These are phyloP conservation scores for Penicillium parvum DNA, from an alignment of 495 filamentous ascomycete genomes.

Conservation along the genomic window DNA sequence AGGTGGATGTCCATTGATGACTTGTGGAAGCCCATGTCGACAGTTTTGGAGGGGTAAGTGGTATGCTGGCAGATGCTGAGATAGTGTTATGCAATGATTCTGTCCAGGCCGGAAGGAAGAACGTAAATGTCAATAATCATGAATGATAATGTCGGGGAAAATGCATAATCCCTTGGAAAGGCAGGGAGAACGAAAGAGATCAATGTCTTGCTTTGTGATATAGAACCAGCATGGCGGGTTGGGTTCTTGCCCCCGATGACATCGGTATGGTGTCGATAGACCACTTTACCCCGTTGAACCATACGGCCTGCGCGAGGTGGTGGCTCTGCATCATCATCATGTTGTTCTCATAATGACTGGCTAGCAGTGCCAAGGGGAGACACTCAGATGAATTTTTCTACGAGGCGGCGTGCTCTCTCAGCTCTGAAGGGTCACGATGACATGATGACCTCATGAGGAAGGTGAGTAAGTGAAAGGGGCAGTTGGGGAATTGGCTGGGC, in stretches of 20 bases:
- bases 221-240: not conserved
- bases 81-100: too few relatives aligned
- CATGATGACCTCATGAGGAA: not conserved
- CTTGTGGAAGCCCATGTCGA: conserved; percentile 25
- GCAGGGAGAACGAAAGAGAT: not conserved
- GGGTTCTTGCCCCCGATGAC: conserved; percentile 10
- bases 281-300: not conserved
- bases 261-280: conserved; percentile 12
- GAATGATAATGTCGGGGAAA: not conserved
- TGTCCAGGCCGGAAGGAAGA: too few relatives aligned
- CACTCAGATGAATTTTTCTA: too few relatives aligned
- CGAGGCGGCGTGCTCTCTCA: too few relatives aligned
- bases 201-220: conserved; percentile 1
- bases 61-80: too few relatives aligned
- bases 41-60: not conserved
- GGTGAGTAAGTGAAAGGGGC: too few relatives aligned
- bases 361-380: too few relatives aligned
- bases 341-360: conserved; percentile 21
- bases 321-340: conserved; percentile 18
- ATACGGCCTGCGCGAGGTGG: conserved; percentile 1
- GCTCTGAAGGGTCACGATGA: not conserved
- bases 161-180: too few relatives aligned
- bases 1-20: conserved; percentile 22
- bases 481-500: too few relatives aligned
- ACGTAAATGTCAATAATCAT: too few relatives aligned